Conservation (phyloP, 108 stramenopile genomes). For the Nitzschia sp. region DNA sequence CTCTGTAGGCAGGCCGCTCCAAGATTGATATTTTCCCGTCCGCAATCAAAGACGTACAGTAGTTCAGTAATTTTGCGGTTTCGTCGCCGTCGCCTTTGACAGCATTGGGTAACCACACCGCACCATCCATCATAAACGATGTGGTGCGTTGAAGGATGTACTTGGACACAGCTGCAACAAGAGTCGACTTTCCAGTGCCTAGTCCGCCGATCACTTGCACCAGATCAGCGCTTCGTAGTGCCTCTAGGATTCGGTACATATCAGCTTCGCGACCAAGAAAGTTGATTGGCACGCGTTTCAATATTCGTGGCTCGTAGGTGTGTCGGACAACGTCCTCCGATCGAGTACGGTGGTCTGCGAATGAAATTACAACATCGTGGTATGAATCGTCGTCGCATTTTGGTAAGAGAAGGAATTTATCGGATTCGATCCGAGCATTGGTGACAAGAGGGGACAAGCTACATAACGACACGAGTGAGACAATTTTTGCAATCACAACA, state of each 20-base stretch:
- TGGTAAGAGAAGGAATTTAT: conserved; percentile 61
- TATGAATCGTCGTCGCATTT: conserved; percentile 19
- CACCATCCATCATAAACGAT: conserved; percentile 11
- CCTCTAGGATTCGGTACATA: conserved; percentile 43
- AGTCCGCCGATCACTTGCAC: conserved; percentile 40
- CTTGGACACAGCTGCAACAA: conserved; percentile 3
- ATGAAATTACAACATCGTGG: conserved; percentile 9
- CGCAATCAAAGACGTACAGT: conserved; percentile 1
- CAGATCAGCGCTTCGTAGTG: conserved; percentile 32
- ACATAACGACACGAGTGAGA: neutral
- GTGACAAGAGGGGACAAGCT: conserved; percentile 41
- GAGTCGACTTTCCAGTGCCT: conserved; percentile 39
- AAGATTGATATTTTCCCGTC: neutral
- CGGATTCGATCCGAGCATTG: conserved; percentile 29
- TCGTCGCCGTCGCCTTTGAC: neutral
- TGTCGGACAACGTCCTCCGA: neutral
- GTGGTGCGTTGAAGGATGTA: conserved; percentile 1
- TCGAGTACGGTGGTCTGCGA: neutral
- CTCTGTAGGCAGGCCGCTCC: neutral
- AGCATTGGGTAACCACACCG: conserved; percentile 7
- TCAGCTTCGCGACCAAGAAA: conserved; percentile 60
- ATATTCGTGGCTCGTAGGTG: neutral
- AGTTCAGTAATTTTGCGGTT: conserved; percentile 13
- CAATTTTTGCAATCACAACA: conserved; percentile 35
- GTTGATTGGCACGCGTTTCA: conserved; percentile 33